These are phyloP conservation scores for Xylaria grammica DNA, from an alignment of 495 filamentous ascomycete genomes.

Conservation along the genomic window DNA sequence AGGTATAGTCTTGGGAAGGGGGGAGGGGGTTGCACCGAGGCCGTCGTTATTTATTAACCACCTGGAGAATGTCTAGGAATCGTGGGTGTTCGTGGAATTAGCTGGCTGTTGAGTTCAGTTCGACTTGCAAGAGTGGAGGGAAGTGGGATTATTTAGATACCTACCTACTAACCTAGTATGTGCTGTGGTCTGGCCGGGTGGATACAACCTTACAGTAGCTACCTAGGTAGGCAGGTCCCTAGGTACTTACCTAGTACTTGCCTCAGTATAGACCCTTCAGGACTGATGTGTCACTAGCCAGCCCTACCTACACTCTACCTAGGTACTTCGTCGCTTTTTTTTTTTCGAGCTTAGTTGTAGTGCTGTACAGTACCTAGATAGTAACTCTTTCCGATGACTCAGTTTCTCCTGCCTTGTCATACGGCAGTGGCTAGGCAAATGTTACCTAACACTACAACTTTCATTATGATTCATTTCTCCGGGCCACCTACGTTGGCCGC, in stretches of 20 bases:
- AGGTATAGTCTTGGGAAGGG: constrained; percentile 27
- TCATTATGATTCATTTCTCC: constrained; percentile 34
- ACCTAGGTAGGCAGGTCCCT: background rate
- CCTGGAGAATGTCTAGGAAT: too few species aligned
- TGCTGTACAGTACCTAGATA: background rate
- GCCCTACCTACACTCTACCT: too few species aligned
- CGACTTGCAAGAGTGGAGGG: constrained; percentile 12
- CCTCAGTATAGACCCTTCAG: too few species aligned
- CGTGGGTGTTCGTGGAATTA: background rate
- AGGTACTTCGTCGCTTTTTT: too few species aligned
- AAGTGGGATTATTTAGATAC: constrained; percentile 20
- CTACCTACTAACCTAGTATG: background rate
- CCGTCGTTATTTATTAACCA: constrained; percentile 15
- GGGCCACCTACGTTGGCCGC: background rate
- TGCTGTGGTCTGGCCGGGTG: background rate
- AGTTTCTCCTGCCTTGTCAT: constrained; percentile 30
- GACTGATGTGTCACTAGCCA: background rate
- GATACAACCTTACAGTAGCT: background rate
- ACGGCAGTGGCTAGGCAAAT: constrained; percentile 1
- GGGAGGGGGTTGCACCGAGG: constrained; percentile 6
- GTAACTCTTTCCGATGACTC: constrained; percentile 10
- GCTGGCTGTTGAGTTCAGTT: background rate
- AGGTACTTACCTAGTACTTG: too few species aligned
- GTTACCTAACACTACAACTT: background rate
- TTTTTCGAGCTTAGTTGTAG: background rate